Percentiles rank a stretch among this genome's conserved stretches.
Evolutionary conservation across 2,329 filamentous ascomycete genomes (phyloP).

Genomic region (Colletotrichum siamense): DNA sequence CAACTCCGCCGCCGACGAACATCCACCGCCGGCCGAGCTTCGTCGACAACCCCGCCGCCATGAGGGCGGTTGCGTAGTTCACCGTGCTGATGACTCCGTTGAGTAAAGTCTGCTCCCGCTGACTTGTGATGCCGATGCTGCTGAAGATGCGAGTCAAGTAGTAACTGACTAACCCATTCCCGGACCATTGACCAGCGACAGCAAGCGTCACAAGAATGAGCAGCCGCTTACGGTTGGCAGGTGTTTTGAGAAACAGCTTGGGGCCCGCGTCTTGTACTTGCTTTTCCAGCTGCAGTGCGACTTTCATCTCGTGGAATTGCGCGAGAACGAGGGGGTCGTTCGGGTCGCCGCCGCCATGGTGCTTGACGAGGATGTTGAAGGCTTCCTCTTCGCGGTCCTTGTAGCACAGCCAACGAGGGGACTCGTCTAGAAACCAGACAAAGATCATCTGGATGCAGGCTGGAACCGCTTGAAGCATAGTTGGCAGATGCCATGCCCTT

Average conservation of each 20-base stretch:
- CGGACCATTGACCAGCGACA: conserved; percentile 30
- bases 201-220: conserved; percentile 27
- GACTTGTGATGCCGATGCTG: conserved; percentile 30
- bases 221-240: conserved; percentile 29
- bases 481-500: neutral
- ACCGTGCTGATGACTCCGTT: conserved; percentile 32
- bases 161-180: conserved; percentile 38
- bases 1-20: conserved; percentile 28
- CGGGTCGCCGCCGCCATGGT: conserved; percentile 59
- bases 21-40: conserved; percentile 21
- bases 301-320: conserved; percentile 32
- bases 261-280: neutral
- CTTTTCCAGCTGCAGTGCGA: neutral
- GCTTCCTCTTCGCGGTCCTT: conserved; percentile 35
- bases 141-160: conserved; percentile 42
- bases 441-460: neutral
- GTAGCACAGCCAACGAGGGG: conserved; percentile 36
- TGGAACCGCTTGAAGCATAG: neutral
- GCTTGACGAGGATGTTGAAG: conserved; percentile 35
- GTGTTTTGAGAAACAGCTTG: conserved; percentile 25
- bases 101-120: conserved; percentile 41
- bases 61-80: neutral
- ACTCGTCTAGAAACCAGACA: conserved; percentile 28
- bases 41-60: neutral
- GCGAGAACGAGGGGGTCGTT: conserved; percentile 54